A percentile compares a stretch with the other conserved stretches of the same genome.
phyloP scores from a whole-genome alignment of 202 grass and related monocot genomes.

The Bolboschoenoplectus hybrid region DNA sequence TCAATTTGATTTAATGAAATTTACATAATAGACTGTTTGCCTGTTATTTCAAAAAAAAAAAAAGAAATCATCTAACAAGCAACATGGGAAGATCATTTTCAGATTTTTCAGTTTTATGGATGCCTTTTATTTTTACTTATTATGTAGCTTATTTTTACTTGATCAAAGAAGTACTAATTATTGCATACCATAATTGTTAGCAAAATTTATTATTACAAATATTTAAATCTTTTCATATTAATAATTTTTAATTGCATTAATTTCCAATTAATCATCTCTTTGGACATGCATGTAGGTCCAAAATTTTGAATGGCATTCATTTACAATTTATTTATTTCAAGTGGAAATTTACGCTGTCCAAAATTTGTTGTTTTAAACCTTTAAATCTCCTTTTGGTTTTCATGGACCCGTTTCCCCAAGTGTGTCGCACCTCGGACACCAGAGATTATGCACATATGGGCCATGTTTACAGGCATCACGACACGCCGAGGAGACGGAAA shows the following conservation, averaged over 20 bases:
- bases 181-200: too few relatives aligned
- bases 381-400: background rate
- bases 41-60: background rate
- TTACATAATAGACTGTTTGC: too few relatives aligned
- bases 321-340: background rate
- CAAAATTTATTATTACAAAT: too few relatives aligned
- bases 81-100: too few relatives aligned
- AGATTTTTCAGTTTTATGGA: too few relatives aligned
- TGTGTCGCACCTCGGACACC: background rate
- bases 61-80: background rate
- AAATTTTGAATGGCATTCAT: background rate
- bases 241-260: background rate
- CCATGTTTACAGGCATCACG: background rate
- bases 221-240: background rate
- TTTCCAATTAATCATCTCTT: background rate
- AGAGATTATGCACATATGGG: background rate
- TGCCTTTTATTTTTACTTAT: too few relatives aligned
- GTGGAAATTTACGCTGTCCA: background rate
- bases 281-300: too few relatives aligned
- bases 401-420: slow-evolving; percentile 21
- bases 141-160: too few relatives aligned
- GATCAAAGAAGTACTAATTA: too few relatives aligned
- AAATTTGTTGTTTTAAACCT: background rate
- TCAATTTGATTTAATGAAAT: too few relatives aligned
- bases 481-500: background rate